Evolutionary conservation across 805 yeast genomes (phyloP).

Genomic region (Yamadazyma laniorum): DNA sequence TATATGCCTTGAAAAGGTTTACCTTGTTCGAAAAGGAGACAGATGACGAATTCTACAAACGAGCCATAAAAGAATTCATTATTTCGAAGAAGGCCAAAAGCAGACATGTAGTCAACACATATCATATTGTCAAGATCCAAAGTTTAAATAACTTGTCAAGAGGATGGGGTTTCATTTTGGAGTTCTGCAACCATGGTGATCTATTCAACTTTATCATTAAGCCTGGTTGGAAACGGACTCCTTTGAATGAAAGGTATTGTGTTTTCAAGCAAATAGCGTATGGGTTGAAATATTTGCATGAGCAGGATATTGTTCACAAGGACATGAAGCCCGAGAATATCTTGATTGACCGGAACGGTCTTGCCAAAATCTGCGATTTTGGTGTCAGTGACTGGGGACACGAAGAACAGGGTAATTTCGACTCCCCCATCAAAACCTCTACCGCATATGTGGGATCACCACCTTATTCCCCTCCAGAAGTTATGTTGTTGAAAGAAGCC

Average conservation of each 20-base stretch:
- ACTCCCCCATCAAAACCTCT: conserved; percentile 37
- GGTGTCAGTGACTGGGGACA: conserved; percentile 72
- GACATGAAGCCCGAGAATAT: conserved; percentile 78
- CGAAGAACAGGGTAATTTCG: conserved; percentile 48
- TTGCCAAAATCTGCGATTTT: conserved; percentile 70
- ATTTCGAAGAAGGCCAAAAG: conserved; percentile 56
- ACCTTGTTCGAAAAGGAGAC: conserved; percentile 58
- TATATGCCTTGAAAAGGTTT: conserved; percentile 67
- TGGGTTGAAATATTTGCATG: conserved; percentile 64
- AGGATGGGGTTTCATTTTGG: conserved; percentile 78
- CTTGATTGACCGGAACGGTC: conserved; percentile 55
- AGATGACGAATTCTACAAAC: conserved; percentile 59
- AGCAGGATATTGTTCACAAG: conserved; percentile 64
- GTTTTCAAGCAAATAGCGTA: conserved; percentile 64
- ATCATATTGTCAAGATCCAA: conserved; percentile 56
- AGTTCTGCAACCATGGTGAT: conserved; percentile 61
- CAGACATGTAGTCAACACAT: conserved; percentile 58
- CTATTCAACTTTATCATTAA: conserved; percentile 53
- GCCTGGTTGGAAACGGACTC: conserved; percentile 58
- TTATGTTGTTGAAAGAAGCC: conserved; percentile 47
- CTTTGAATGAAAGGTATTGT: conserved; percentile 56
- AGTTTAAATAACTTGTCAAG: conserved; percentile 52
- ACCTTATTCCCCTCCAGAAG: conserved; percentile 80
- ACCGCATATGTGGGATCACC: conserved; percentile 71
- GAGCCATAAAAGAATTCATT: conserved; percentile 64